Percentiles rank a stretch among this genome's conserved stretches.
Evolutionary conservation across 441 rosid species (phyloP).

Genomic region (Populus tomentosa): DNA sequence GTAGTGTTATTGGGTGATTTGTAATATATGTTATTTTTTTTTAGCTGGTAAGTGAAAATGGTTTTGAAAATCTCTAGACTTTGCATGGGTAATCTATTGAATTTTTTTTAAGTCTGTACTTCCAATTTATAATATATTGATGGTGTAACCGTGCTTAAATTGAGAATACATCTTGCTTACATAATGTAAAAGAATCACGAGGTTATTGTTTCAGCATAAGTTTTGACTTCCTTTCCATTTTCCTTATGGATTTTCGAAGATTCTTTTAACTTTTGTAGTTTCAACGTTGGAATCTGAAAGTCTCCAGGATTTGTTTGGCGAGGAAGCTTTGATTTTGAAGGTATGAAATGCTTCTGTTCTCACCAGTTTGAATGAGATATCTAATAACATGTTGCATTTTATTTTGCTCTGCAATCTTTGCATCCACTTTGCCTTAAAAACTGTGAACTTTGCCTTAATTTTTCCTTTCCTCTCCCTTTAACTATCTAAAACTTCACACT

Average conservation of each 20-base stretch:
- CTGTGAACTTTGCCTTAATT: background rate
- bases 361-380: background rate
- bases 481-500: background rate
- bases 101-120: background rate
- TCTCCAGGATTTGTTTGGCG: slow-evolving; percentile 25
- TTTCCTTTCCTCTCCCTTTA: background rate
- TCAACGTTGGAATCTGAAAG: slow-evolving; percentile 52
- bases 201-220: background rate
- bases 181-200: background rate
- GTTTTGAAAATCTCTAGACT: background rate
- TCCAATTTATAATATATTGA: background rate
- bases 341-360: slow-evolving; percentile 26
- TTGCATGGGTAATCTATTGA: background rate
- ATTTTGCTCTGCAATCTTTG: slow-evolving; percentile 2
- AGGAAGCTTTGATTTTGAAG: slow-evolving; percentile 61
- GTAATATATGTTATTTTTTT: background rate
- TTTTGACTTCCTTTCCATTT: background rate
- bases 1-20: background rate
- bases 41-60: background rate
- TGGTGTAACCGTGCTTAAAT: background rate
- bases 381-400: background rate
- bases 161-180: background rate
- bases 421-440: background rate
- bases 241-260: slow-evolving; percentile 3
- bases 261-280: slow-evolving; percentile 41